Percentiles rank a stretch among this genome's conserved stretches.
phyloP scores from a whole-genome alignment of 1,284 basidiomycete genomes.

The Pascua sp. region DNA sequence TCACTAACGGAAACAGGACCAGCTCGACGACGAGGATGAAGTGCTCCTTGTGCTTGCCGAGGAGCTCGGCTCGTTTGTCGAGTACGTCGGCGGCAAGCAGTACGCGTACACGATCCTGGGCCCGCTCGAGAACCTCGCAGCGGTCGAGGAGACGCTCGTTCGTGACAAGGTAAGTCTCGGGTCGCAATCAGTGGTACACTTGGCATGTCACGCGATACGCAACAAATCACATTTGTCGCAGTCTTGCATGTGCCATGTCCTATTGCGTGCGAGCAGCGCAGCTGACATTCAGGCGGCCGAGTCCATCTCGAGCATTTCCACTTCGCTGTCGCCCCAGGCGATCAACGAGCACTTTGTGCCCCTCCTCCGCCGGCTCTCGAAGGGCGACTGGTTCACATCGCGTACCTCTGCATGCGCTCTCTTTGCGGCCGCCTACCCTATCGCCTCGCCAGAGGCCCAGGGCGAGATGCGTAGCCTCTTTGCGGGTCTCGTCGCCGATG shows the following conservation, averaged over 20 bases:
- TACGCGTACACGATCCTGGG: constrained; percentile 86
- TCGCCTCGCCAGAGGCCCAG: constrained; percentile 69
- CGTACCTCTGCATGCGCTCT: constrained; percentile 92
- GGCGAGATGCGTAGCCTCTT: constrained; percentile 89
- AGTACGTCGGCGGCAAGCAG: constrained; percentile 89
- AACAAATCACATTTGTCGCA: no score
- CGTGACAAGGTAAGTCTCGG: constrained; percentile 77
- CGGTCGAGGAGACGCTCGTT: constrained; percentile 96
- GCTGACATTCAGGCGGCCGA: constrained; percentile 71
- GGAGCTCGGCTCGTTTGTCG: constrained; percentile 86
- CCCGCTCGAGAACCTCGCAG: constrained; percentile 91
- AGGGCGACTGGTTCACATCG: constrained; percentile 99
- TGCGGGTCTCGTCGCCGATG: constrained; percentile 78
- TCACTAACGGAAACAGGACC: constrained; percentile 62
- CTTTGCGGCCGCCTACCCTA: constrained; percentile 87
- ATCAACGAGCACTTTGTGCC: constrained; percentile 92
- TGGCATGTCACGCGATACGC: no score
- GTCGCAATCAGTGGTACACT: not conserved
- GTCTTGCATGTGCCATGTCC: no score
- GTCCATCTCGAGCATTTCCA: constrained; percentile 89
- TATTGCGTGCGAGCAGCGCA: no score
- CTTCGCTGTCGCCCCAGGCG: constrained; percentile 71
- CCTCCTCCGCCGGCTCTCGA: constrained; percentile 79
- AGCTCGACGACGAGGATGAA: constrained; percentile 98
- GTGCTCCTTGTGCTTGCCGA: constrained; percentile 94